Evolutionary conservation across 371 early-diverging fungal genomes (phyloP), one percentile per base, ranked within the genome.

Genomic region (Umbelopsis sp.): DNA sequence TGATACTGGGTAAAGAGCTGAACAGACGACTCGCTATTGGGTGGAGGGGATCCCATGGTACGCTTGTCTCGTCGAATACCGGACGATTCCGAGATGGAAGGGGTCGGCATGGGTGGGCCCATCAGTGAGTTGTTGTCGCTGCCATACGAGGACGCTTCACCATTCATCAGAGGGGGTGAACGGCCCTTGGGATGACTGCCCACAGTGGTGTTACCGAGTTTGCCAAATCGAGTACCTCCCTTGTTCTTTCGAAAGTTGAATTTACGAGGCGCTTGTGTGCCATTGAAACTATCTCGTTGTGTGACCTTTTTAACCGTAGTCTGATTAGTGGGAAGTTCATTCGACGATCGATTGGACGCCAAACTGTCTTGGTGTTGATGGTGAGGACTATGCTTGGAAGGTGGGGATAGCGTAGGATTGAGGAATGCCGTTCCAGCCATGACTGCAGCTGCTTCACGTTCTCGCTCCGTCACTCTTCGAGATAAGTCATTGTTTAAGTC

Each of bases 121-220:
- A 70, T 69, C 91, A 93, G 63, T 83, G 80, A 29, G 79, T 79
- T 65, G 18, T 69, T 94, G 93, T 75, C 86, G 74, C 35, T 86
- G 84, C 64, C 94, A 52, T 69, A 72, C 29, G 66, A 45, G 85
- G 29, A 29, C 1, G 65, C 72, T 14, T 63, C 63, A 4, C 70
- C 70, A 45, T 68, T 68, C 1, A 65, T 45, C 0, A 38, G 51
- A 10, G 72, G 57, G 9, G 70, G 52, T 24, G 63, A 37, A 7
- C 52, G 50, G 41, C n/a, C 62, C 24, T 67, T 53, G 22, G 22
- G 41, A 44, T 65, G 20, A 37, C 45, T 35, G 44, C 66, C 64
- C 25, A n/a, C 65, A 50, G 72, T 63, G 29, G 76, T 78, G 11
- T 73, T 73, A 37, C 71, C 73, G 1, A 82, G 71, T 51, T 85